Evolutionary conservation across 768 basidiomycete species (phyloP).

Genomic region (Astraeus odoratus): DNA sequence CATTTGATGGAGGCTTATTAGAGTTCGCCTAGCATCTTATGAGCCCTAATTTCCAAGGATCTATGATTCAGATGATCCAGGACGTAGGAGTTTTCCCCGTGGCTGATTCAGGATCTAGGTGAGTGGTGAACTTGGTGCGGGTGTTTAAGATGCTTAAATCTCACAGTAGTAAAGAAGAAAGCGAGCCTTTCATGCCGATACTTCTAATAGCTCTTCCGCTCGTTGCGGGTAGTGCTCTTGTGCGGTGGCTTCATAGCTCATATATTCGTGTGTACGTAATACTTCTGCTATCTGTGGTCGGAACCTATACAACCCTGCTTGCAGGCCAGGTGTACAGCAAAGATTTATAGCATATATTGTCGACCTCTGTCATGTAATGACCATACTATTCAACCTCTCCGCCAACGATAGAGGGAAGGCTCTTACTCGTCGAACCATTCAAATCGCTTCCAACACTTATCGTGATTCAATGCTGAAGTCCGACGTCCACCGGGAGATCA

Average conservation of each 20-base stretch:
- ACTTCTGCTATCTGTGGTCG: neutral
- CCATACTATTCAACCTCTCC: slow-evolving; percentile 10
- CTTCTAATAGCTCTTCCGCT: neutral
- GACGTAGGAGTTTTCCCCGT: neutral
- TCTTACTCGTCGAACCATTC: neutral
- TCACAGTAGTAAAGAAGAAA: neutral
- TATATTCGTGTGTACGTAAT: slow-evolving; percentile 1
- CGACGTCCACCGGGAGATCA: neutral
- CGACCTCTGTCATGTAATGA: slow-evolving; percentile 17
- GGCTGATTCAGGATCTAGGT: neutral
- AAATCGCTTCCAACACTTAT: neutral
- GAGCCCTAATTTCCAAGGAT: neutral
- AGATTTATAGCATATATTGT: slow-evolving; percentile 21
- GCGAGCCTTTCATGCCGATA: neutral
- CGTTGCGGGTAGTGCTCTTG: neutral
- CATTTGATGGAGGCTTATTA: neutral
- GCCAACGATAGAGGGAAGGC: neutral
- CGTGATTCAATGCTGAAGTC: neutral
- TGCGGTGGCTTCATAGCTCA: neutral
- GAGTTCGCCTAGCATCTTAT: neutral
- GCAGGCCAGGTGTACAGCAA: neutral
- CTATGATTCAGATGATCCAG: neutral
- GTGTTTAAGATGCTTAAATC: neutral
- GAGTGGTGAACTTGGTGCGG: neutral
- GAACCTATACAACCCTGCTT: neutral